Percentiles rank a stretch among this genome's conserved stretches.
Evolutionary conservation across 345 rosid species (phyloP).

Genomic region (Anacardium occidentale): DNA sequence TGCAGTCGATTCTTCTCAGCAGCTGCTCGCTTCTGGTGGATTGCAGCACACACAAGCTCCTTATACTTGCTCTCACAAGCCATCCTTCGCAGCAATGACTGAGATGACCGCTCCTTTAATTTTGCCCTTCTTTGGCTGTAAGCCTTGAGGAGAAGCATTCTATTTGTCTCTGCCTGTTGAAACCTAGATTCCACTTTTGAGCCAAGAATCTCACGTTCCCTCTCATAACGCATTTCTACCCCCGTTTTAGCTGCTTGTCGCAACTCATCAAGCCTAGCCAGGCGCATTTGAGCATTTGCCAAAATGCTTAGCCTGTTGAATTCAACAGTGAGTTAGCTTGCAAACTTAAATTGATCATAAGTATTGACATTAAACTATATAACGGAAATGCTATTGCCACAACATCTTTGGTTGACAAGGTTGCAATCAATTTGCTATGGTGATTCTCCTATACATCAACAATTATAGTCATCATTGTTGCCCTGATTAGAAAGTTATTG

Average conservation of each 20-base stretch:
- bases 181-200: slow-evolving; percentile 74
- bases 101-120: slow-evolving; percentile 76
- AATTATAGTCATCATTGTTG: neutral
- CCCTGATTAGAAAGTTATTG: neutral
- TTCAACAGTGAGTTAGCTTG: slow-evolving; percentile 7
- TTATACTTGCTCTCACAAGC: slow-evolving; percentile 86
- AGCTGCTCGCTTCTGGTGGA: slow-evolving; percentile 83
- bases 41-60: slow-evolving; percentile 75
- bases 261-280: slow-evolving; percentile 81
- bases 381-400: neutral
- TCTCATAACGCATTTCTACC: slow-evolving; percentile 67
- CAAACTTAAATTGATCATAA: neutral
- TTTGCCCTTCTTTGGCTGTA: slow-evolving; percentile 69
- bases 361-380: neutral
- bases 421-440: neutral
- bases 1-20: slow-evolving; percentile 92
- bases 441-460: neutral
- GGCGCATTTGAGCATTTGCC: slow-evolving; percentile 76
- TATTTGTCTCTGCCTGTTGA: slow-evolving; percentile 87
- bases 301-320: slow-evolving; percentile 65
- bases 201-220: slow-evolving; percentile 81
- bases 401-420: neutral
- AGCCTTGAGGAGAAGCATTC: slow-evolving; percentile 82
- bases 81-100: slow-evolving; percentile 73
- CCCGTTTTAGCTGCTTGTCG: slow-evolving; percentile 90